Percentiles rank a stretch among this genome's conserved stretches.
These are phyloP conservation scores for Coemansia sp. DNA, from an alignment of 192 early-diverging fungal genomes.

Conservation along the genomic window DNA sequence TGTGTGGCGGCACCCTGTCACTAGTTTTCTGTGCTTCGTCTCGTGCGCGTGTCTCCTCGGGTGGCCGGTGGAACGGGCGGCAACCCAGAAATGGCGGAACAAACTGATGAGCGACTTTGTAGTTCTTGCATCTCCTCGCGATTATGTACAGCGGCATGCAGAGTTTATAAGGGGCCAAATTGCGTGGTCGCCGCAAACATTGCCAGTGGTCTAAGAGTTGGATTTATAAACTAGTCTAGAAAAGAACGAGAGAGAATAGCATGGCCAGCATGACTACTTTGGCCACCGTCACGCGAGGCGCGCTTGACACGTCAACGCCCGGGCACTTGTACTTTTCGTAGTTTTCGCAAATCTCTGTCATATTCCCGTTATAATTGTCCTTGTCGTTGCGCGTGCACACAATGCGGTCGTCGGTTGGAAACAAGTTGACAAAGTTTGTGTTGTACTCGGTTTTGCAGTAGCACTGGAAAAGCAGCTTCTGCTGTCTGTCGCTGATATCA, in stretches of 20 bases:
- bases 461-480: conserved; percentile 40
- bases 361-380: conserved; percentile 19
- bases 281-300: conserved; percentile 15
- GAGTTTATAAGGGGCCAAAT: conserved; percentile 45
- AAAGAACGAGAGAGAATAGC: conserved; percentile 10
- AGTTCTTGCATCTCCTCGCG: conserved; percentile 29
- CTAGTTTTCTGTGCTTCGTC: conserved; percentile 38
- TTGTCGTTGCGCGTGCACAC: conserved; percentile 44
- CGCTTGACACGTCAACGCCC: conserved; percentile 34
- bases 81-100: conserved; percentile 32
- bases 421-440: conserved; percentile 39
- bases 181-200: conserved; percentile 16
- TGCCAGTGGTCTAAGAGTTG: too few species aligned
- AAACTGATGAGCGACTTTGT: conserved; percentile 51
- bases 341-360: conserved; percentile 35
- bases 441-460: conserved; percentile 49
- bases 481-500: conserved; percentile 43
- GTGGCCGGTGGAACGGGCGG: conserved; percentile 39
- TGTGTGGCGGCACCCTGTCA: conserved; percentile 41
- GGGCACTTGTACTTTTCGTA: conserved; percentile 38
- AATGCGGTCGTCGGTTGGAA: conserved; percentile 15
- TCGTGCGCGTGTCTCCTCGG: conserved; percentile 42
- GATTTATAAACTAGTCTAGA: background rate
- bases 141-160: conserved; percentile 35
- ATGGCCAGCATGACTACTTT: conserved; percentile 41